Percentiles rank a stretch among this genome's conserved stretches.
Evolutionary conservation across 2,329 filamentous ascomycete species (phyloP).

Genomic region (Domatiomyces globalis): DNA sequence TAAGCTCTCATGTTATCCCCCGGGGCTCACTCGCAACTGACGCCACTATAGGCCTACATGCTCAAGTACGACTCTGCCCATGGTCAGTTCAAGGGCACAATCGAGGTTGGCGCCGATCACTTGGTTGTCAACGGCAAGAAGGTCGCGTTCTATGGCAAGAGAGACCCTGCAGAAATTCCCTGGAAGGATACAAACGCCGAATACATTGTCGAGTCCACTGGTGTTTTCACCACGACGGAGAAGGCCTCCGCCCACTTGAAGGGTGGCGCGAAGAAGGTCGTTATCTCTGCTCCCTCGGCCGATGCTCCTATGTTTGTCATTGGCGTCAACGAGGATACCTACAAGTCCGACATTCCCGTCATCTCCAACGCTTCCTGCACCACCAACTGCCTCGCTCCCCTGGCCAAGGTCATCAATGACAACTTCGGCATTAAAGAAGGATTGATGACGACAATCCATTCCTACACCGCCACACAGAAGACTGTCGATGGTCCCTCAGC

Average conservation of each 20-base stretch:
- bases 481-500: conserved; percentile 92
- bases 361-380: conserved; percentile 99
- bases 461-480: conserved; percentile 99
- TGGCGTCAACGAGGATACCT: conserved; percentile 92
- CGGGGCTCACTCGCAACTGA: neutral
- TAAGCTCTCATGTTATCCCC: conserved; percentile 40
- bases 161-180: conserved; percentile 77
- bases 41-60: conserved; percentile 72
- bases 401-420: conserved; percentile 98
- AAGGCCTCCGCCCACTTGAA: conserved; percentile 90
- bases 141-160: conserved; percentile 88
- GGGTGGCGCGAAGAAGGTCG: conserved; percentile 95
- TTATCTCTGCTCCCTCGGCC: conserved; percentile 45
- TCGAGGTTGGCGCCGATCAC: conserved; percentile 57
- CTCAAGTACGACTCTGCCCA: conserved; percentile 98
- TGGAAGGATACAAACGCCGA: conserved; percentile 76
- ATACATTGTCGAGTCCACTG: conserved; percentile 95
- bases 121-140: conserved; percentile 88
- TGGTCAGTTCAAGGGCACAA: conserved; percentile 87
- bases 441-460: conserved; percentile 99
- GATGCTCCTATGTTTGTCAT: conserved; percentile 99
- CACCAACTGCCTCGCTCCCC: conserved; percentile 98
- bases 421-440: conserved; percentile 96
- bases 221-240: conserved; percentile 97
- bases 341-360: conserved; percentile 80